These are phyloP conservation scores for Gracilaria caudata DNA, from an alignment of 23 red algal genomes.

Conservation along the genomic window DNA sequence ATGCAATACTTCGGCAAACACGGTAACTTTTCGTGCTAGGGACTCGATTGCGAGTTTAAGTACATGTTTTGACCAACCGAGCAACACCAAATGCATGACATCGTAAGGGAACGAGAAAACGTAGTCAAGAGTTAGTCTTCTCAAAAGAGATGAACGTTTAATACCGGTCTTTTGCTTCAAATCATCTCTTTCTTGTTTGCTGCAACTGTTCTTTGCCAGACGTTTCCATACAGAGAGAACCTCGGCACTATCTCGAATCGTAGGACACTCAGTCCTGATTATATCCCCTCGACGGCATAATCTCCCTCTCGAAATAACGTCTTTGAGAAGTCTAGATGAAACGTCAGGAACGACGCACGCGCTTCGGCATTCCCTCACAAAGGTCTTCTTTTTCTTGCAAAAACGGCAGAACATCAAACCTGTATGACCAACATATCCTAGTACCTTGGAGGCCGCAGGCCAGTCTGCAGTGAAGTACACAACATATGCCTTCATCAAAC, in stretches of 20 bases:
- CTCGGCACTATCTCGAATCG: background rate
- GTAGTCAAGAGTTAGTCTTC: background rate
- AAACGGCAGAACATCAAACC: slow-evolving; percentile 5
- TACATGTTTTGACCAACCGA: slow-evolving; percentile 14
- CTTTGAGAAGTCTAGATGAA: background rate
- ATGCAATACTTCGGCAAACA: background rate
- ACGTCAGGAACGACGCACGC: background rate
- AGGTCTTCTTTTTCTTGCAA: background rate
- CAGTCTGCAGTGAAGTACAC: background rate
- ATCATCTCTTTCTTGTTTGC: background rate
- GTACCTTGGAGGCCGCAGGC: background rate
- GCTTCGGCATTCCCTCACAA: background rate
- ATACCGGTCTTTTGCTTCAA: background rate
- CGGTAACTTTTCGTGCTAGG: background rate
- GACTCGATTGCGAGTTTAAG: background rate
- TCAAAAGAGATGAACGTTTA: background rate
- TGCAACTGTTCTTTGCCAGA: background rate
- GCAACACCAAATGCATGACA: slow-evolving; percentile 8
- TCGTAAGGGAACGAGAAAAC: slow-evolving; percentile 17
- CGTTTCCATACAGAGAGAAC: background rate
- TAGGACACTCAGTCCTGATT: no score
- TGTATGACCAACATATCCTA: slow-evolving; percentile 21
- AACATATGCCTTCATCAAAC: background rate
- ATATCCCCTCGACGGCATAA: no score
- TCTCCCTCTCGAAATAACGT: background rate